phyloP scores from a whole-genome alignment of 2,329 filamentous ascomycete genomes.

The Aspergillus novofumigatus region DNA sequence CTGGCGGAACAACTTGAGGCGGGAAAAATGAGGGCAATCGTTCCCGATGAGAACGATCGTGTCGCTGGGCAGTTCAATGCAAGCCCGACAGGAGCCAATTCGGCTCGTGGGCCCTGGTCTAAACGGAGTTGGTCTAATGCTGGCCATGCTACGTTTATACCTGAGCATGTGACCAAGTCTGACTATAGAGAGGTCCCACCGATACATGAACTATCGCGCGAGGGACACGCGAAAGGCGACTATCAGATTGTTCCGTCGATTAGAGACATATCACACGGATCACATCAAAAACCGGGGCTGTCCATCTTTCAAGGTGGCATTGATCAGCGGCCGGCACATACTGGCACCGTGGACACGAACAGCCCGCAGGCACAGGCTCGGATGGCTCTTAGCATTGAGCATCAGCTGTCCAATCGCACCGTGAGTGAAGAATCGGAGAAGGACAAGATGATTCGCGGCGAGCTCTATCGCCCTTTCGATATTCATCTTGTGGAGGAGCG shows the following conservation, averaged over 20 bases:
- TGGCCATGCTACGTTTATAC: constrained; percentile 33
- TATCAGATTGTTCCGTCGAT: constrained; percentile 40
- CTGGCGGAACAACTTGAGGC: constrained; percentile 38
- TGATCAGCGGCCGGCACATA: constrained; percentile 36
- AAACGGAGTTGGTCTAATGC: constrained; percentile 37
- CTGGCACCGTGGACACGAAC: constrained; percentile 32
- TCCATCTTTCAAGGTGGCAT: constrained; percentile 34
- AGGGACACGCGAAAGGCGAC: constrained; percentile 35
- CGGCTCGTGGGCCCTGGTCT: constrained; percentile 36
- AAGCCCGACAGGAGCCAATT: constrained; percentile 34
- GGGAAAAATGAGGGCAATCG: constrained; percentile 44
- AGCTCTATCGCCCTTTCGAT: constrained; percentile 75
- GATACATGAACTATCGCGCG: constrained; percentile 38
- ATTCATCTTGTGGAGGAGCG: constrained; percentile 75
- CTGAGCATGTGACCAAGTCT: constrained; percentile 37
- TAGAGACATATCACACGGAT: constrained; percentile 35
- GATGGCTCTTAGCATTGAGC: constrained; percentile 41
- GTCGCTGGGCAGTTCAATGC: constrained; percentile 35
- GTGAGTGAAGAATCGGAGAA: constrained; percentile 63
- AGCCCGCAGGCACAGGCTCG: constrained; percentile 42
- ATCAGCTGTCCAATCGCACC: constrained; percentile 35
- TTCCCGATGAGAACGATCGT: constrained; percentile 44
- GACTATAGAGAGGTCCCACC: constrained; percentile 39
- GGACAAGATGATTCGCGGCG: constrained; percentile 80
- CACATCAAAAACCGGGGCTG: constrained; percentile 34